Evolutionary conservation across 2,329 filamentous ascomycete genomes (phyloP).

Genomic region (Penicillium corylophilum): DNA sequence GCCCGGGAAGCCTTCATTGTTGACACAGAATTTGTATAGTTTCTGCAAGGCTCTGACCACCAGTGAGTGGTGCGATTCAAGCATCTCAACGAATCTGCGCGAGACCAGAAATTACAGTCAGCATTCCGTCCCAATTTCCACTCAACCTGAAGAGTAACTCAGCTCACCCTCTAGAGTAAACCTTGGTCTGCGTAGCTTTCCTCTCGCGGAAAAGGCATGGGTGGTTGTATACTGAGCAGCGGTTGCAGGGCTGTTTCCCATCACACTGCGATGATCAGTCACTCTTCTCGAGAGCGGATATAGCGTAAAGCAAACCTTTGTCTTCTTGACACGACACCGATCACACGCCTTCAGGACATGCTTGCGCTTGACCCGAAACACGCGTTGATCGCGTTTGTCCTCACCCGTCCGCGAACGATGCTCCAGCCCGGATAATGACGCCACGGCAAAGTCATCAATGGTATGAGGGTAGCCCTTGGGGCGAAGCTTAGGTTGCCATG

Average conservation of each 20-base stretch:
- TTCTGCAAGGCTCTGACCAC: conserved; percentile 45
- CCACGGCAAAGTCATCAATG: conserved; percentile 35
- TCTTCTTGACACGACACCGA: conserved; percentile 48
- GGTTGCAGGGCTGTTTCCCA: conserved; percentile 47
- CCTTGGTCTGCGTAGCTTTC: conserved; percentile 45
- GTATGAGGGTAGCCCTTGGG: conserved; percentile 40
- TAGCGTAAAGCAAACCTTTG: conserved; percentile 36
- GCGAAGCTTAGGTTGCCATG: conserved; percentile 39
- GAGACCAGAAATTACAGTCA: background rate
- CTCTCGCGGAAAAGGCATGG: conserved; percentile 46
- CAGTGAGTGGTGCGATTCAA: conserved; percentile 44
- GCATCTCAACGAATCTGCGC: conserved; percentile 45
- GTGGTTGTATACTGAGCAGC: conserved; percentile 45
- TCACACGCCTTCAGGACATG: conserved; percentile 48
- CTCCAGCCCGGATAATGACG: conserved; percentile 33
- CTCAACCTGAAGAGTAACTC: background rate
- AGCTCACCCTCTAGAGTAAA: conserved; percentile 44
- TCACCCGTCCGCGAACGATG: conserved; percentile 29
- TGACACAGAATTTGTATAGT: conserved; percentile 43
- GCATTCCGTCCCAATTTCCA: background rate
- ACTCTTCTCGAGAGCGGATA: background rate
- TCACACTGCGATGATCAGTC: conserved; percentile 35
- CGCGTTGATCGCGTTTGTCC: conserved; percentile 38
- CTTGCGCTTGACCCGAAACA: conserved; percentile 46
- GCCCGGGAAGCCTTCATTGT: conserved; percentile 45